phyloP scores from a whole-genome alignment of 805 yeast species.

The Saccharomycopsis guyanensis region DNA sequence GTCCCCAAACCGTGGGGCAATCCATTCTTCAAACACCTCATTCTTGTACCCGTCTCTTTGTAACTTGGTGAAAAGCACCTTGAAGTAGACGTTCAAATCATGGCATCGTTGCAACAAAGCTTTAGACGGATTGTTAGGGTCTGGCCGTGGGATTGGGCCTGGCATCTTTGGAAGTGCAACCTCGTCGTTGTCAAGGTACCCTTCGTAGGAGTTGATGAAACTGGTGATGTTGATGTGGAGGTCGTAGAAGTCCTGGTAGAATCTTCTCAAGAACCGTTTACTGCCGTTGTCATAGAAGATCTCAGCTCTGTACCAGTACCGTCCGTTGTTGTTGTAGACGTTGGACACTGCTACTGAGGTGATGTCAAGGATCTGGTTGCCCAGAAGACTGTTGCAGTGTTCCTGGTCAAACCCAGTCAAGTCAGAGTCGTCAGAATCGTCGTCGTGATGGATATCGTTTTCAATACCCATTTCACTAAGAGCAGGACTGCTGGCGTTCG shows the following conservation, averaged over 20 bases:
- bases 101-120: constrained; percentile 33
- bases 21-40: constrained; percentile 27
- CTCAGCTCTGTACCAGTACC: constrained; percentile 47
- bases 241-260: constrained; percentile 44
- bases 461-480: constrained; percentile 5
- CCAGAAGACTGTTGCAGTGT: constrained; percentile 4
- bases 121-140: constrained; percentile 25
- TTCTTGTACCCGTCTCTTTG: constrained; percentile 25
- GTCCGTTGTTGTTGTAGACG: constrained; percentile 34
- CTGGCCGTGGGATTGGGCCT: constrained; percentile 39
- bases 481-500: constrained; percentile 11
- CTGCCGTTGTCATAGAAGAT: constrained; percentile 30
- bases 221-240: constrained; percentile 33
- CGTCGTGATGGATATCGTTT: constrained; percentile 6
- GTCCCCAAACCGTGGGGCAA: constrained; percentile 27
- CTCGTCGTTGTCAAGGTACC: constrained; percentile 6
- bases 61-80: constrained; percentile 29
- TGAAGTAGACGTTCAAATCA: constrained; percentile 34
- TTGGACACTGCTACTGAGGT: constrained; percentile 32
- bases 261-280: constrained; percentile 37
- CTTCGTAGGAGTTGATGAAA: constrained; percentile 20
- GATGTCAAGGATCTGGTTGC: constrained; percentile 24
- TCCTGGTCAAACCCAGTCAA: constrained; percentile 11
- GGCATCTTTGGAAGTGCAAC: constrained; percentile 36
- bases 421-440: constrained; percentile 1